phyloP scores from a whole-genome alignment of 2,329 filamentous ascomycete species.

The Colletotrichum cereale region DNA sequence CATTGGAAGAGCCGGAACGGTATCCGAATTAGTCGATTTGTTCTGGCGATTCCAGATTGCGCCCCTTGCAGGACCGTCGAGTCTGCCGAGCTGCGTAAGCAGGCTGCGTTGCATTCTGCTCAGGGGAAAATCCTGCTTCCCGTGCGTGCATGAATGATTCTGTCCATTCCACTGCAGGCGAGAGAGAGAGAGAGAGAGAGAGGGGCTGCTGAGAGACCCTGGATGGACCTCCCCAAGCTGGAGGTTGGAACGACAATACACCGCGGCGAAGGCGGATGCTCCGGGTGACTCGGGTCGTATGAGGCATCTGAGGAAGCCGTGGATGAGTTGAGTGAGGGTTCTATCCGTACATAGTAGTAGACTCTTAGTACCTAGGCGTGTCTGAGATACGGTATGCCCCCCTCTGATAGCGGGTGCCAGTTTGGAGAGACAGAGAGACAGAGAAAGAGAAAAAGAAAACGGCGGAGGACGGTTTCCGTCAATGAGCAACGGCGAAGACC shows the following conservation, averaged over 20 bases:
- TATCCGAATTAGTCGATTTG: conserved; percentile 15
- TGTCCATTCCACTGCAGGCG: neutral
- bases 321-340: neutral
- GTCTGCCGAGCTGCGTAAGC: conserved; percentile 21
- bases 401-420: neutral
- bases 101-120: conserved; percentile 23
- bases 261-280: neutral
- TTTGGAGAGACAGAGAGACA: neutral
- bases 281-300: neutral
- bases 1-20: conserved; percentile 17
- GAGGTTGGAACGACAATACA: neutral
- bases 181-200: neutral
- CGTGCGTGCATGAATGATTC: conserved; percentile 24
- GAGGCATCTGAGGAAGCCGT: neutral
- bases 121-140: conserved; percentile 20
- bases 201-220: conserved; percentile 5
- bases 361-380: conserved; percentile 16
- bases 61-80: conserved; percentile 28
- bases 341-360: too few relatives aligned
- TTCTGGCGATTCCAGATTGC: conserved; percentile 6
- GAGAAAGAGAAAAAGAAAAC: neutral
- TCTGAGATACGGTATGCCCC: neutral
- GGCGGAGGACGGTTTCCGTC: conserved; percentile 29
- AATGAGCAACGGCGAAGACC: conserved; percentile 26
- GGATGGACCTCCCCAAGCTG: neutral